Percentiles rank a stretch among this genome's conserved stretches.
Conservation (phyloP, 169 alveolate species). For the Neospora caninum region DNA sequence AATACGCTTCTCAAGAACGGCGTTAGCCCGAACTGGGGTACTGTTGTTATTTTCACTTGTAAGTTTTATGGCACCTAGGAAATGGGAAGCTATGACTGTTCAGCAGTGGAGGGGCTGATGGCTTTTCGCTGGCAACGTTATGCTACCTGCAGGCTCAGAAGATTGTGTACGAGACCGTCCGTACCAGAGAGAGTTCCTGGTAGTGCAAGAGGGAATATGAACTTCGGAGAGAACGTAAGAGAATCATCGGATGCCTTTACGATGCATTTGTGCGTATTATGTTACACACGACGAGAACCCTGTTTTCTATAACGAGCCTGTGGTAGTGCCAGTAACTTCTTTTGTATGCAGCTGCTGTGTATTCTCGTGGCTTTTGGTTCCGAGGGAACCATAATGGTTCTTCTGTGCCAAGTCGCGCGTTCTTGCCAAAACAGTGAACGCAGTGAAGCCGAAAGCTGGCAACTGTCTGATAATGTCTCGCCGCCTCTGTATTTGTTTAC, state of each 20-base stretch:
- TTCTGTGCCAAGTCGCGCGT: too few species aligned
- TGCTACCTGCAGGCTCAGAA: slow-evolving; percentile 5
- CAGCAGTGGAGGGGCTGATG: not conserved
- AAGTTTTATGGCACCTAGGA: not conserved
- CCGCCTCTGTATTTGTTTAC: too few species aligned
- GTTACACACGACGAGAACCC: not conserved
- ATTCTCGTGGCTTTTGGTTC: not conserved
- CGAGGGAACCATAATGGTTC: not conserved
- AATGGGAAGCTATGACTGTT: not conserved
- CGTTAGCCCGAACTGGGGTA: slow-evolving; percentile 53
- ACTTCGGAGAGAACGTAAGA: not conserved
- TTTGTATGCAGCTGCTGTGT: not conserved
- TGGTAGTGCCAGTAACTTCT: too few species aligned
- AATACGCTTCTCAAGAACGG: not conserved
- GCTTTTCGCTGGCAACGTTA: not conserved
- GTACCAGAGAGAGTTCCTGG: not conserved
- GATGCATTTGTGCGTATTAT: not conserved
- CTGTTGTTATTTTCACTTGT: slow-evolving; percentile 63
- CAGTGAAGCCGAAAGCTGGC: too few species aligned
- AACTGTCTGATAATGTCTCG: too few species aligned
- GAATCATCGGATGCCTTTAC: not conserved
- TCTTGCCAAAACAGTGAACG: too few species aligned
- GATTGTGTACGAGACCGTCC: not conserved
- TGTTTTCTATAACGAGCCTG: too few species aligned
- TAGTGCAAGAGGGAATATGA: slow-evolving; percentile 17